Evolutionary conservation across 2,329 filamentous ascomycete species (phyloP).

Genomic region (Colletotrichum trifolii): DNA sequence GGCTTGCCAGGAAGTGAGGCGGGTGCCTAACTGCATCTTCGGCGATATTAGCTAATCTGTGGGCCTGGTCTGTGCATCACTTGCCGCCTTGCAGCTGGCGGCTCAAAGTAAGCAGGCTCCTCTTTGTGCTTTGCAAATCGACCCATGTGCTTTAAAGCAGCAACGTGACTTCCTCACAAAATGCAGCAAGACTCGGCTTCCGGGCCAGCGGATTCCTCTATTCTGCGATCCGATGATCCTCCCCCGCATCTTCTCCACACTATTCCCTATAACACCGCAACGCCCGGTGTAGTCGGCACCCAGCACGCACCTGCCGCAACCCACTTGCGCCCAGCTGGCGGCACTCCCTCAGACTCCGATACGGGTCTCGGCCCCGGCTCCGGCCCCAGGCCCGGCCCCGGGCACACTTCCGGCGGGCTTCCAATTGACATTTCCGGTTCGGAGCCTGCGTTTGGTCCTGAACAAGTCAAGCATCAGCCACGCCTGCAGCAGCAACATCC

Average conservation of each 20-base stretch:
- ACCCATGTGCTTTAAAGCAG: conserved; percentile 33
- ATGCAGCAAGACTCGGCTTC: neutral
- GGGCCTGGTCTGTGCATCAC: conserved; percentile 18
- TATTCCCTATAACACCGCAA: conserved; percentile 40
- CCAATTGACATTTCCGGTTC: conserved; percentile 17
- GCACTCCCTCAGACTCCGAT: conserved; percentile 21
- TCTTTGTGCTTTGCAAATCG: conserved; percentile 18
- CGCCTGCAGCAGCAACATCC: conserved; percentile 23
- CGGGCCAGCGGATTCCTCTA: too few relatives aligned
- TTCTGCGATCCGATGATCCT: neutral
- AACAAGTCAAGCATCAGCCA: conserved; percentile 20
- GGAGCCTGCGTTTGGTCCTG: conserved; percentile 4
- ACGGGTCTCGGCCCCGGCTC: conserved; percentile 27
- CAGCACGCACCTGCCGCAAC: conserved; percentile 10
- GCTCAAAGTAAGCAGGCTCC: neutral
- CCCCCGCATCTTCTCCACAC: conserved; percentile 25
- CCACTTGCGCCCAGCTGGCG: conserved; percentile 35
- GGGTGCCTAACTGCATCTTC: neutral
- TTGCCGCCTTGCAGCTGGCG: conserved; percentile 26
- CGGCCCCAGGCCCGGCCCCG: conserved; percentile 4
- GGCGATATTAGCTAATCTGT: neutral
- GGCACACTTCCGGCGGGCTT: neutral
- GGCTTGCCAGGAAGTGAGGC: too few relatives aligned
- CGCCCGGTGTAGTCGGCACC: conserved; percentile 25
- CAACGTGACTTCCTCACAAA: conserved; percentile 21